These are phyloP conservation scores for Phycomyces nitens DNA, from an alignment of 192 early-diverging fungal species.

Conservation along the genomic window DNA sequence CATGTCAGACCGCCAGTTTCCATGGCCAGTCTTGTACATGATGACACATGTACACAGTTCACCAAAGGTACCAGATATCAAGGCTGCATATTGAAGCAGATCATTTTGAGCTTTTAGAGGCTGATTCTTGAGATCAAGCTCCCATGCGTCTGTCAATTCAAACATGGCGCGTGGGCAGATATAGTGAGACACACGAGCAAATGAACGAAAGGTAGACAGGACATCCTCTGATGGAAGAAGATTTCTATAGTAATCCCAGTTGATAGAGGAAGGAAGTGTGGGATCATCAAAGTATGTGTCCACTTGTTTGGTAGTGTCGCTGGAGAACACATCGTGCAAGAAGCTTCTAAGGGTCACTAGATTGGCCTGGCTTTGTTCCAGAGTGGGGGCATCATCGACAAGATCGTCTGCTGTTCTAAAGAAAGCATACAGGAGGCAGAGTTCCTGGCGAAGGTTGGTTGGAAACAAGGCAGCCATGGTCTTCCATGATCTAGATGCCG, in stretches of 20 bases:
- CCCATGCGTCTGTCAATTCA: constrained; percentile 30
- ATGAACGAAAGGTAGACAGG: constrained; percentile 24
- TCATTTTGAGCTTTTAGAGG: constrained; percentile 28
- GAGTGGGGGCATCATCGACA: constrained; percentile 22
- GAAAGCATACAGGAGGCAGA: constrained; percentile 30
- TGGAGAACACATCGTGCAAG: constrained; percentile 20
- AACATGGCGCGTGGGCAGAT: constrained; percentile 22
- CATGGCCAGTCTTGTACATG: constrained; percentile 34
- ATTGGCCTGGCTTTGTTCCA: constrained; percentile 15
- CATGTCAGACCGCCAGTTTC: constrained; percentile 22
- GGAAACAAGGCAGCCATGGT: constrained; percentile 33
- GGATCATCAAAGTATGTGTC: not conserved
- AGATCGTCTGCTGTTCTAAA: constrained; percentile 34
- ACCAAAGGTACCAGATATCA: constrained; percentile 36
- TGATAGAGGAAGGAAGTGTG: constrained; percentile 13
- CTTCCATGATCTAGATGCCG: constrained; percentile 31
- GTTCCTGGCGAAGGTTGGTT: constrained; percentile 31
- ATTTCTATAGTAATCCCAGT: constrained; percentile 22
- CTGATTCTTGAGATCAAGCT: constrained; percentile 21
- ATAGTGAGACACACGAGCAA: constrained; percentile 29
- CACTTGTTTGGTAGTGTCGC: not conserved
- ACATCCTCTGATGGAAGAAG: constrained; percentile 17
- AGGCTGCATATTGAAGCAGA: constrained; percentile 27
- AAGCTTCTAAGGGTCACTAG: constrained; percentile 21
- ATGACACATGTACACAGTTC: constrained; percentile 37